Conservation (phyloP, 257 asterid genomes). For the Nicotiana obtusifolia region DNA sequence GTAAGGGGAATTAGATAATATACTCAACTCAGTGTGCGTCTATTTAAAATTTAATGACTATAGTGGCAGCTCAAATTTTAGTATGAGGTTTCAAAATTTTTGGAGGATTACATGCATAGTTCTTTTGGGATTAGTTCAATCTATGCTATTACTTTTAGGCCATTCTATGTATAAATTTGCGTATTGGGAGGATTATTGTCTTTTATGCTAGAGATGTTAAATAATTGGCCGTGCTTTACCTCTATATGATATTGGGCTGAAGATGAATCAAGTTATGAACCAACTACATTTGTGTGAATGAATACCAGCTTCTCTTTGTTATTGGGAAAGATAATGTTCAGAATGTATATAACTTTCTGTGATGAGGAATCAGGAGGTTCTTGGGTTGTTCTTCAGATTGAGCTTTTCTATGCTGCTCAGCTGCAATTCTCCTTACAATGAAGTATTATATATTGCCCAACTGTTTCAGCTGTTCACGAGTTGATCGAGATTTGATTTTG, state of each 20-base stretch:
- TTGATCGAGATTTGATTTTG: neutral
- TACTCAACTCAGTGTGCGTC: neutral
- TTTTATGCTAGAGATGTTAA: neutral
- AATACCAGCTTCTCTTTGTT: neutral
- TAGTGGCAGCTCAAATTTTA: neutral
- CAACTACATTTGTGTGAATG: neutral
- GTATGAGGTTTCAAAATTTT: neutral
- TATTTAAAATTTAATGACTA: neutral
- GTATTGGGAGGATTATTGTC: neutral
- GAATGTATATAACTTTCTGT: neutral
- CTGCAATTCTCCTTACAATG: neutral
- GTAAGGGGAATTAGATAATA: constrained; percentile 25
- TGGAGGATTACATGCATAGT: constrained; percentile 1
- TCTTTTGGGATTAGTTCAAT: neutral
- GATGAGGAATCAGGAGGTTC: neutral
- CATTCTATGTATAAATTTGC: neutral
- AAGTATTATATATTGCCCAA: neutral
- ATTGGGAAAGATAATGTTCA: neutral
- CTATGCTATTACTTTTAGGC: neutral
- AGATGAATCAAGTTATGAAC: neutral
- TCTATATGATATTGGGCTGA: neutral
- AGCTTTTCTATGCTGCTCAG: neutral
- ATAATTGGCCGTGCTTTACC: neutral
- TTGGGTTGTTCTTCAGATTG: neutral
- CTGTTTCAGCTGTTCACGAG: neutral